Conservation (phyloP, 805 yeast genomes). For the Saccharomyces kudriavzevii region DNA sequence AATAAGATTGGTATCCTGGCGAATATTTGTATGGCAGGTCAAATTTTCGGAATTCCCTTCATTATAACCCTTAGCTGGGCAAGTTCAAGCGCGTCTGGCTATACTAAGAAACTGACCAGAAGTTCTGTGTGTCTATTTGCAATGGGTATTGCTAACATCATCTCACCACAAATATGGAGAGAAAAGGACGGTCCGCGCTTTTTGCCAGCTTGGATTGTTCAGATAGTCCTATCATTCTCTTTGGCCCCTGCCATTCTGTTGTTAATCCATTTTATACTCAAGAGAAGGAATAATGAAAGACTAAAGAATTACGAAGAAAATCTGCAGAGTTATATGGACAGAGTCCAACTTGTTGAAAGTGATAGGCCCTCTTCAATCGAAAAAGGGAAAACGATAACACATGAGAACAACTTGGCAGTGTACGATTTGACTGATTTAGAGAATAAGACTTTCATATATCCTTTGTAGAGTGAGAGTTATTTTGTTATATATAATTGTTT, state of each 20-base stretch:
- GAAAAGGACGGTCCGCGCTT: conserved; percentile 39
- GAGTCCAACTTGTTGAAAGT: conserved; percentile 27
- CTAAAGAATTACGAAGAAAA: conserved; percentile 14
- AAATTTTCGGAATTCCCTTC: conserved; percentile 38
- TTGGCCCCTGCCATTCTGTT: conserved; percentile 38
- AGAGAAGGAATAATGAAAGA: conserved; percentile 38
- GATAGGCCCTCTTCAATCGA: conserved; percentile 26
- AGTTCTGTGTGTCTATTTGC: conserved; percentile 39
- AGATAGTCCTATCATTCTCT: conserved; percentile 44
- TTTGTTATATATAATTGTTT: background rate
- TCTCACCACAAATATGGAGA: conserved; percentile 52
- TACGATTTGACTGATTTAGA: conserved; percentile 49
- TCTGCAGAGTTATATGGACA: conserved; percentile 5
- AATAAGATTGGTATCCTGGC: conserved; percentile 41
- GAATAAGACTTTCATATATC: conserved; percentile 45
- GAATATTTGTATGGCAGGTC: conserved; percentile 40
- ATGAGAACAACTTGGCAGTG: conserved; percentile 23
- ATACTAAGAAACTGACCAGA: conserved; percentile 44
- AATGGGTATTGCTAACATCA: conserved; percentile 42
- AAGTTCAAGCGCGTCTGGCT: conserved; percentile 35
- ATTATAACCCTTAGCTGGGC: conserved; percentile 33
- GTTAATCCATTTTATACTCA: conserved; percentile 39
- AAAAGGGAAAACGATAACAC: conserved; percentile 8
- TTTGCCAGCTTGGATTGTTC: conserved; percentile 45
- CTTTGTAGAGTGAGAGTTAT: conserved; percentile 27